phyloP scores from a whole-genome alignment of 2,329 filamentous ascomycete species.

The Nannizzia gypsea region DNA sequence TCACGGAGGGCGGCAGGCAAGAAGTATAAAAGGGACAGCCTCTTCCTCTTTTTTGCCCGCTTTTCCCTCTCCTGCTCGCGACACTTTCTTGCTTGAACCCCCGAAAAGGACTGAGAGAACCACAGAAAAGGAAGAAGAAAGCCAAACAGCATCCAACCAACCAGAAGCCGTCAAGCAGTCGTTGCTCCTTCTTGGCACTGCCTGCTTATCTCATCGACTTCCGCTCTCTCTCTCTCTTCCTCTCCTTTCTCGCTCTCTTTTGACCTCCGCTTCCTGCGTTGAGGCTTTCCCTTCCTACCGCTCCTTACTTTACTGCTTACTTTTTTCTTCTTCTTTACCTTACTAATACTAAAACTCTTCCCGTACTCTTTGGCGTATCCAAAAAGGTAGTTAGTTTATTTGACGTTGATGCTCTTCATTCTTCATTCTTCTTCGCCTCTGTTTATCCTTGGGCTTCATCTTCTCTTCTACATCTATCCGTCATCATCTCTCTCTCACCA shows the following conservation, averaged over 20 bases:
- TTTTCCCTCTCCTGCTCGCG: neutral
- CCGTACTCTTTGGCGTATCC: neutral
- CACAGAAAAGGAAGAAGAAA: neutral
- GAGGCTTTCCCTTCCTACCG: neutral
- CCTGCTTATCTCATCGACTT: no score
- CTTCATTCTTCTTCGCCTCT: neutral
- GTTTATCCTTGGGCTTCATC: neutral
- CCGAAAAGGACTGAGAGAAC: neutral
- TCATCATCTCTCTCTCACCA: neutral
- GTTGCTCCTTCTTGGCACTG: neutral
- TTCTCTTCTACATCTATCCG: slow-evolving; percentile 1
- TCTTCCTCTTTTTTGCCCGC: slow-evolving; percentile 12
- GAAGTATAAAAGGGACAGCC: slow-evolving; percentile 15
- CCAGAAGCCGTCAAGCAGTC: no score
- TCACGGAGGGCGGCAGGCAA: slow-evolving; percentile 5
- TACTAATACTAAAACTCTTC: neutral
- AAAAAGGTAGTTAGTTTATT: neutral
- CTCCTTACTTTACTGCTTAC: neutral
- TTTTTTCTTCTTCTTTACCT: no score
- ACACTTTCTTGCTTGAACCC: neutral
- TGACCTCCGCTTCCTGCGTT: no score
- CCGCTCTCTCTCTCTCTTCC: no score
- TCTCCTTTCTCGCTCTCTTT: no score
- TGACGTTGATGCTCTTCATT: neutral
- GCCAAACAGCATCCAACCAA: slow-evolving; percentile 3